Percentiles rank a stretch among this genome's conserved stretches.
Conservation (phyloP, 805 yeast genomes). For the Metschnikowia santaceciliae region DNA sequence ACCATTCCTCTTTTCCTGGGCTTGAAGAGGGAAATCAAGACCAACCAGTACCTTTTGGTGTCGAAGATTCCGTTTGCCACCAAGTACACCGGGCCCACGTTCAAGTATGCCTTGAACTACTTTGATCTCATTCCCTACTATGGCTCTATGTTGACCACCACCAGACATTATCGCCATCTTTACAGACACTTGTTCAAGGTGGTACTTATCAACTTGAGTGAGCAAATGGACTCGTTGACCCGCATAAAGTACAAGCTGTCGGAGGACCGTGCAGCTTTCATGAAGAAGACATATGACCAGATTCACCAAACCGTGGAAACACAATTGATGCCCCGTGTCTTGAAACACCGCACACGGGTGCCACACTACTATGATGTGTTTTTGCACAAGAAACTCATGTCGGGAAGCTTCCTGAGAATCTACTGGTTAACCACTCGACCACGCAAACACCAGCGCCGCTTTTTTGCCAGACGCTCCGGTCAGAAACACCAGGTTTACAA, state of each 20-base stretch:
- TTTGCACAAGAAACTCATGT: conserved; percentile 22
- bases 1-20: conserved; percentile 15
- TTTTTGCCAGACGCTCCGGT: not conserved
- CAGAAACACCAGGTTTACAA: not conserved
- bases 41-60: conserved; percentile 27
- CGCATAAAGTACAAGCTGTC: conserved; percentile 34
- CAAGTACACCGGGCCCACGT: conserved; percentile 16
- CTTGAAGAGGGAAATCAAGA: conserved; percentile 18
- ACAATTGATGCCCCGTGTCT: conserved; percentile 24
- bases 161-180: conserved; percentile 22
- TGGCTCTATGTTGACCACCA: conserved; percentile 23
- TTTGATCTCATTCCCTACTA: conserved; percentile 36
- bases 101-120: conserved; percentile 27
- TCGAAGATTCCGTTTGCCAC: conserved; percentile 13
- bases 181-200: conserved; percentile 34
- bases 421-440: conserved; percentile 25
- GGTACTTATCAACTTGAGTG: conserved; percentile 34
- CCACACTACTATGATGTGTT: conserved; percentile 22
- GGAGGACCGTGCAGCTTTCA: conserved; percentile 24
- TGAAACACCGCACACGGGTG: conserved; percentile 12
- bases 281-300: conserved; percentile 23
- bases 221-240: conserved; percentile 34
- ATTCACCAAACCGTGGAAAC: conserved; percentile 26
- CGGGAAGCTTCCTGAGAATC: conserved; percentile 28
- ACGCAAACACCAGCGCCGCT: not conserved